Evolutionary conservation across 1,284 basidiomycete species (phyloP).

Genomic region (Apiotrichum veenhuisii): DNA sequence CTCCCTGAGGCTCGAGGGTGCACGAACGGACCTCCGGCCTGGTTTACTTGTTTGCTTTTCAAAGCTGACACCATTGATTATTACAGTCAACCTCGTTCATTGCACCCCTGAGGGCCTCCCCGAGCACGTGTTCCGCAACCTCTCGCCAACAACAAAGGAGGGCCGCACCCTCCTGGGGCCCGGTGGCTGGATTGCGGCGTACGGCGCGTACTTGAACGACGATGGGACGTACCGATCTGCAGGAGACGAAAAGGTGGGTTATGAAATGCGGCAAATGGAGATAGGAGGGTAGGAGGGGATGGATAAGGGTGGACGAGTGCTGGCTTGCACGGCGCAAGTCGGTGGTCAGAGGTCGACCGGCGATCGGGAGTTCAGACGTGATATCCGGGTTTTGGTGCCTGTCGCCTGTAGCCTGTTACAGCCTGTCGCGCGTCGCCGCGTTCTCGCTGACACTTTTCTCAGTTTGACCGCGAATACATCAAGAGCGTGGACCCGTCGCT

Average conservation of each 20-base stretch:
- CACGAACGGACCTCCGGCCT: too few relatives aligned
- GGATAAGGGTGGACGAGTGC: too few relatives aligned
- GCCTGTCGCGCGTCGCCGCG: background rate
- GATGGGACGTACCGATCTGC: slow-evolving; percentile 33
- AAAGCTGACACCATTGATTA: background rate
- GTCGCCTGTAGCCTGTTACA: too few relatives aligned
- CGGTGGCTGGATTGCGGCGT: slow-evolving; percentile 34
- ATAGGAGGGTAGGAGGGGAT: too few relatives aligned
- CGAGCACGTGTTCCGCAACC: slow-evolving; percentile 35
- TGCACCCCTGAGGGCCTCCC: slow-evolving; percentile 31
- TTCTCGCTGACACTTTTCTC: background rate
- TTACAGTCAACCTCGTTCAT: slow-evolving; percentile 40
- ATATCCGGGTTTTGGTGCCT: too few relatives aligned
- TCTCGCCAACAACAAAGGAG: slow-evolving; percentile 19
- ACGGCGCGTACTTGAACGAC: slow-evolving; percentile 37
- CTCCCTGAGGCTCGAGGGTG: too few relatives aligned
- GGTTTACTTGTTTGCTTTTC: too few relatives aligned
- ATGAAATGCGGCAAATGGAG: too few relatives aligned
- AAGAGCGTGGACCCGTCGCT: slow-evolving; percentile 24
- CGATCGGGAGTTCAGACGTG: too few relatives aligned
- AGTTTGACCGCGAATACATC: slow-evolving; percentile 38
- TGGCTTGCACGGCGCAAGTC: too few relatives aligned
- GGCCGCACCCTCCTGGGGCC: slow-evolving; percentile 14
- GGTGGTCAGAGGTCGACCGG: too few relatives aligned
- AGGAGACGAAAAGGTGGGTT: slow-evolving; percentile 31